phyloP scores from a whole-genome alignment of 768 basidiomycete species.

The Crepidotus variabilis region DNA sequence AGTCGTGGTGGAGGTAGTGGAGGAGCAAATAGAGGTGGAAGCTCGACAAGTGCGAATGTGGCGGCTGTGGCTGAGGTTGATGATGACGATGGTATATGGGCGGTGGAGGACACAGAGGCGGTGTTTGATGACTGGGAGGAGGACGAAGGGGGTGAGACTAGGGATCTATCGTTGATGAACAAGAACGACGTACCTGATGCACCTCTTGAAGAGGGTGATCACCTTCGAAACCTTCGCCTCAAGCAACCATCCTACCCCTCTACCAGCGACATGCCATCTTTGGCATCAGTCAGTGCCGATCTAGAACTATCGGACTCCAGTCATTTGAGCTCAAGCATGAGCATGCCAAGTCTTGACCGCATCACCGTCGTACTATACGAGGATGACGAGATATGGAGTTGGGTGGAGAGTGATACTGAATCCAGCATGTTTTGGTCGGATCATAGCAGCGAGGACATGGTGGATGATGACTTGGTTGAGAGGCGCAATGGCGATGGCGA shows the following conservation, averaged over 20 bases:
- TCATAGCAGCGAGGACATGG: too few species aligned
- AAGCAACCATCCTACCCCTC: background rate
- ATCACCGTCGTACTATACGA: too few species aligned
- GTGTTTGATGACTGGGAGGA: background rate
- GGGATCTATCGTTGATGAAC: background rate
- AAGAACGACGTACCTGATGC: background rate
- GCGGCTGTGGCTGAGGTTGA: slow-evolving; percentile 26
- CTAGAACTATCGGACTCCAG: too few species aligned
- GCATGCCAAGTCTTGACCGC: too few species aligned
- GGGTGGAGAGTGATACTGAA: too few species aligned
- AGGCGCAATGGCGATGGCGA: too few species aligned
- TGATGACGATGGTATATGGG: background rate
- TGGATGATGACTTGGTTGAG: too few species aligned
- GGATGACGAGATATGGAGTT: too few species aligned
- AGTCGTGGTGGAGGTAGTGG: slow-evolving; percentile 24
- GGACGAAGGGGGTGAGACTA: background rate
- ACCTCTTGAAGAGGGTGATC: background rate
- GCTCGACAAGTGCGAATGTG: slow-evolving; percentile 33
- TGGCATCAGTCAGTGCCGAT: background rate
- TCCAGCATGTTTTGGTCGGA: too few species aligned
- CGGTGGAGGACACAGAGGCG: background rate
- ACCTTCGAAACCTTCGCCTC: background rate
- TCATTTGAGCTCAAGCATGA: too few species aligned
- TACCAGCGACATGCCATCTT: background rate
- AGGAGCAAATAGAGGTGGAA: too few species aligned